A percentile compares a stretch with the other conserved stretches of the same genome.
phyloP scores from a whole-genome alignment of 2,329 filamentous ascomycete genomes.

The Tolypocladium guangdongense region DNA sequence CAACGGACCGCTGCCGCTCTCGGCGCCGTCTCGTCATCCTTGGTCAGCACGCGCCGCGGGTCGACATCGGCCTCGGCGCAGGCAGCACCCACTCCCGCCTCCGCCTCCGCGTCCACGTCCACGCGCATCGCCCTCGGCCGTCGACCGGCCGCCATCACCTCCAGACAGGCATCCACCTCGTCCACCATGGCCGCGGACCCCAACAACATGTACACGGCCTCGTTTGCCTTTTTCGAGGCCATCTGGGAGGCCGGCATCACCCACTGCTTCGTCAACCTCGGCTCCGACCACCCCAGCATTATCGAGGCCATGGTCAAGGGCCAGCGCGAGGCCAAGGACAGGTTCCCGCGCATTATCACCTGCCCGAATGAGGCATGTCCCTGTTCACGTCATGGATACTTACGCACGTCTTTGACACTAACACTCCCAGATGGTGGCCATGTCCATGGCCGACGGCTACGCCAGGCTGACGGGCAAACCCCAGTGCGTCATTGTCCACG shows the following conservation, averaged over 20 bases:
- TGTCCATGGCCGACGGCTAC: constrained; percentile 77
- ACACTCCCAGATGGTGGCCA: constrained; percentile 58
- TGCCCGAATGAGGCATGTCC: constrained; percentile 62
- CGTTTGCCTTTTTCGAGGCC: constrained; percentile 74
- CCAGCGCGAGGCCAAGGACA: constrained; percentile 51
- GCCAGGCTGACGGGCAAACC: constrained; percentile 61
- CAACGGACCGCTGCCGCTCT: constrained; percentile 5
- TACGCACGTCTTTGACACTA: not conserved
- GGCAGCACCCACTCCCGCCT: not conserved
- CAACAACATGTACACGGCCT: constrained; percentile 55
- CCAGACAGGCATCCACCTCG: constrained; percentile 6
- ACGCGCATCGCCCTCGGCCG: not conserved
- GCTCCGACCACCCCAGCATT: constrained; percentile 65
- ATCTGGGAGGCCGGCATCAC: constrained; percentile 58
- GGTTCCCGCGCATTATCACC: constrained; percentile 65
- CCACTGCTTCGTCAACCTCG: constrained; percentile 53
- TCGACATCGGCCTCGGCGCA: not conserved
- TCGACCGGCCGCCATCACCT: not conserved
- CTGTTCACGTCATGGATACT: no score
- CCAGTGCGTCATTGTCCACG: constrained; percentile 69
- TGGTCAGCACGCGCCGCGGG: not conserved
- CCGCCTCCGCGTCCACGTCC: not conserved
- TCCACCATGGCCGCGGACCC: constrained; percentile 8
- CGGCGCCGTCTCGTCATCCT: constrained; percentile 3
- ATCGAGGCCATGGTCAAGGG: constrained; percentile 73